Conservation (phyloP, 352 stramenopile genomes). For the Aphanomyces euteiches region DNA sequence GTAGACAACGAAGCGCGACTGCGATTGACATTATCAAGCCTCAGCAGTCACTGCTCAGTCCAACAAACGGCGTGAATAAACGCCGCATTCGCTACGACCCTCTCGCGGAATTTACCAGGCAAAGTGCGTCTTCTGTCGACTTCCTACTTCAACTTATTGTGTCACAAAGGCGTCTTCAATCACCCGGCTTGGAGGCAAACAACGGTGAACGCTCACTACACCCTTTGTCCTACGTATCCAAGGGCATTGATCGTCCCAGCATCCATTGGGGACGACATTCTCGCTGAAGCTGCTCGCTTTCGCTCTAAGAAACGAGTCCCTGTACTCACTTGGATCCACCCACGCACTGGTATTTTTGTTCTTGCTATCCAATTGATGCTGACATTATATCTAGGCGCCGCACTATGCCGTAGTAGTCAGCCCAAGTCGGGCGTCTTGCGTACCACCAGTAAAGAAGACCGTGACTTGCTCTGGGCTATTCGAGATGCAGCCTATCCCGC, state of each 20-base stretch:
- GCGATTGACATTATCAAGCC: too few species aligned
- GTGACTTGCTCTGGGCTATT: slow-evolving; percentile 85
- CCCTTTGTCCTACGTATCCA: slow-evolving; percentile 70
- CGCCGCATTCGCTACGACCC: slow-evolving; percentile 73
- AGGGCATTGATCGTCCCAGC: slow-evolving; percentile 65
- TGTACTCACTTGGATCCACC: slow-evolving; percentile 88
- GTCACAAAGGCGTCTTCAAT: slow-evolving; percentile 32
- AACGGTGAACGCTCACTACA: slow-evolving; percentile 60
- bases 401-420: slow-evolving; percentile 92
- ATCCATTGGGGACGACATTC: slow-evolving; percentile 58
- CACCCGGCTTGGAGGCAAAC: slow-evolving; percentile 68
- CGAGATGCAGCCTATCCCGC: slow-evolving; percentile 67
- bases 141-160: background rate
- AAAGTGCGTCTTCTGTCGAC: slow-evolving; percentile 39
- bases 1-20: too few species aligned
- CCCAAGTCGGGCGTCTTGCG: slow-evolving; percentile 94
- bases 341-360: slow-evolving; percentile 51
- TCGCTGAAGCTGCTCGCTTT: slow-evolving; percentile 61
- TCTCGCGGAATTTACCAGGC: slow-evolving; percentile 53
- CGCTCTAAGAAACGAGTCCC: slow-evolving; percentile 75
- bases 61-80: slow-evolving; percentile 3
- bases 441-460: slow-evolving; percentile 88
- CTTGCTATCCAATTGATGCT: background rate
- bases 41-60: background rate
- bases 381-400: slow-evolving; percentile 41